Evolutionary conservation across 371 early-diverging fungal species (phyloP).

Genomic region (Mucor sp.): DNA sequence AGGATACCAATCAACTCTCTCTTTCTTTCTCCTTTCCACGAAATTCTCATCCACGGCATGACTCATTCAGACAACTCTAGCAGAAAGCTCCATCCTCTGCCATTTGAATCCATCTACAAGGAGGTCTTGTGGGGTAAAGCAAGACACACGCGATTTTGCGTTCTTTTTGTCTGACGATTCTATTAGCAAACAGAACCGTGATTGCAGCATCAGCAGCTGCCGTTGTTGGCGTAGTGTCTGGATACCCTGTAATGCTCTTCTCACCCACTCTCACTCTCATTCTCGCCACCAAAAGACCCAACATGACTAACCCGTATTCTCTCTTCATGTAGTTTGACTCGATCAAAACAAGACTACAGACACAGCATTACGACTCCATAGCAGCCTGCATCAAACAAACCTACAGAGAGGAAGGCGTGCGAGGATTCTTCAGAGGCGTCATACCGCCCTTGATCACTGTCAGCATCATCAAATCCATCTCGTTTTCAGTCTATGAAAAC

Average conservation of each 20-base stretch:
- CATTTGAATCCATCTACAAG: constrained; percentile 15
- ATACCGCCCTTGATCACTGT: constrained; percentile 76
- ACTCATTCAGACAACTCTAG: neutral
- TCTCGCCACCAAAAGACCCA: no score
- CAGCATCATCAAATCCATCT: constrained; percentile 75
- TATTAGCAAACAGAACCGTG: constrained; percentile 58
- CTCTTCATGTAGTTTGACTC: constrained; percentile 63
- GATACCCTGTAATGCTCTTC: constrained; percentile 59
- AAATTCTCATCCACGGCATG: neutral
- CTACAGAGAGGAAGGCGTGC: constrained; percentile 69
- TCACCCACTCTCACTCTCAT: neutral
- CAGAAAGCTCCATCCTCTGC: constrained; percentile 19
- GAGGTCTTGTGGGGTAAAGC: constrained; percentile 26
- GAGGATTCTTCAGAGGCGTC: constrained; percentile 78
- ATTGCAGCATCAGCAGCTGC: constrained; percentile 66
- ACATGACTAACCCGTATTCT: neutral
- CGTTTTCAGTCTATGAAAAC: constrained; percentile 78
- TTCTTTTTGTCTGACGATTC: neutral
- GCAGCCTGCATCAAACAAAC: constrained; percentile 67
- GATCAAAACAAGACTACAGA: constrained; percentile 83
- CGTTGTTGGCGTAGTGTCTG: constrained; percentile 61
- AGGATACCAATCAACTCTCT: neutral
- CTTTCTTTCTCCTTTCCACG: neutral
- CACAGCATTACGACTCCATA: constrained; percentile 72
- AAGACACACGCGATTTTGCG: constrained; percentile 1